phyloP scores from a whole-genome alignment of 2,329 filamentous ascomycete species.

The Juglanconis sp. region DNA sequence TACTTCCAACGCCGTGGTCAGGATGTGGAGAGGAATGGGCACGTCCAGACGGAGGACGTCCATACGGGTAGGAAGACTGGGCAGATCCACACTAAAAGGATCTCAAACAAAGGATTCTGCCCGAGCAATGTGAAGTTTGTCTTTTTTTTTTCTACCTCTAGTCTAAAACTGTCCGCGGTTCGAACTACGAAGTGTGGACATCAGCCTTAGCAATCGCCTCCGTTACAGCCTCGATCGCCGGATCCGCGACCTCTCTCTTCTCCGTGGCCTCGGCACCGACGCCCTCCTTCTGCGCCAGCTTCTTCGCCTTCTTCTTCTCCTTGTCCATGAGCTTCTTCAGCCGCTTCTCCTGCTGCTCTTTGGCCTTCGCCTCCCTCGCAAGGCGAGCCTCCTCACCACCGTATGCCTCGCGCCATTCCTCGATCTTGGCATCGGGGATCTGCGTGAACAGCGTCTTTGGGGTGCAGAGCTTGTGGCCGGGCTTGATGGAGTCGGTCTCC shows the following conservation, averaged over 20 bases:
- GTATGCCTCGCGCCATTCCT: conserved; percentile 78
- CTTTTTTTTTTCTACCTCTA: not conserved
- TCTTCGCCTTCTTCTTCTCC: conserved; percentile 44
- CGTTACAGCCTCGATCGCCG: conserved; percentile 24
- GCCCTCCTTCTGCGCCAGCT: conserved; percentile 23
- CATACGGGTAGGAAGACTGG: too few relatives aligned
- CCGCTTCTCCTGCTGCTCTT: conserved; percentile 50
- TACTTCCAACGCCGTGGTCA: too few relatives aligned
- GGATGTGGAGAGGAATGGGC: too few relatives aligned
- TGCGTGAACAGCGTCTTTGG: conserved; percentile 76
- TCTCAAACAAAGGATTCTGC: too few relatives aligned
- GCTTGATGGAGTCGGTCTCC: conserved; percentile 57
- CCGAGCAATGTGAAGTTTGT: too few relatives aligned
- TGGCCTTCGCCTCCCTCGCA: conserved; percentile 59
- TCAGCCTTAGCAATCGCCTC: conserved; percentile 25
- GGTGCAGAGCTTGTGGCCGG: conserved; percentile 78
- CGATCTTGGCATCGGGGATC: conserved; percentile 77
- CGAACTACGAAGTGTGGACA: conserved; percentile 22
- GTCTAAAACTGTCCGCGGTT: not conserved
- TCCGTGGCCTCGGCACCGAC: conserved; percentile 23
- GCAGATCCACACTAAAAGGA: too few relatives aligned
- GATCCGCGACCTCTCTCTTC: conserved; percentile 24
- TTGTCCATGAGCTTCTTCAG: conserved; percentile 48
- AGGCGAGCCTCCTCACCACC: conserved; percentile 65
- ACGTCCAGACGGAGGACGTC: too few relatives aligned